Percentiles rank a stretch among this genome's conserved stretches.
These are phyloP conservation scores for Pleurotus tuoliensis DNA, from an alignment of 768 basidiomycete genomes.

Conservation along the genomic window DNA sequence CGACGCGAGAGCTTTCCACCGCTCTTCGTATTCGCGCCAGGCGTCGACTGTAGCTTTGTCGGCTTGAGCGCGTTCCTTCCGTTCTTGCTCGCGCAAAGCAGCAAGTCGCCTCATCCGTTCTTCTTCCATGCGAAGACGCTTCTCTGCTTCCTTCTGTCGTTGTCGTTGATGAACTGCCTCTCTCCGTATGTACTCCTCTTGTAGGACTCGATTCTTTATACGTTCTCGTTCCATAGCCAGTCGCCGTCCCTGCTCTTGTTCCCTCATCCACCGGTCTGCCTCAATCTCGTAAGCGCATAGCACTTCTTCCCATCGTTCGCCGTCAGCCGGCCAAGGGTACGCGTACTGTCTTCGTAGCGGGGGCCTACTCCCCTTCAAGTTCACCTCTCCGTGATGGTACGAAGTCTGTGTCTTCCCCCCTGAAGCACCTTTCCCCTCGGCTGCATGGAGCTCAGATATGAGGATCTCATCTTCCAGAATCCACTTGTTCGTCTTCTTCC, in stretches of 20 bases:
- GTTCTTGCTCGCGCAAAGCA: conserved; percentile 39
- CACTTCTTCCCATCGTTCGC: conserved; percentile 48
- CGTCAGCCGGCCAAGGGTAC: conserved; percentile 24
- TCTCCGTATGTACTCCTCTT: conserved; percentile 53
- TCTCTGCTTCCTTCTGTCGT: conserved; percentile 44
- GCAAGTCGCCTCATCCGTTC: conserved; percentile 36
- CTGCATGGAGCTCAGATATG: conserved; percentile 21
- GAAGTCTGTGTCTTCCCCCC: conserved; percentile 9
- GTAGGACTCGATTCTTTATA: conserved; percentile 40
- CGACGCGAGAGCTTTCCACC: conserved; percentile 51
- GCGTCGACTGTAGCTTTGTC: conserved; percentile 48
- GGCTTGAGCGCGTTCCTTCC: conserved; percentile 31
- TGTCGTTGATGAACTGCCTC: conserved; percentile 44
- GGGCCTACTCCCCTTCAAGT: conserved; percentile 13
- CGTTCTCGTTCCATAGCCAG: conserved; percentile 42
- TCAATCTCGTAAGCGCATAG: conserved; percentile 49
- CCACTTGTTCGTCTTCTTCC: conserved; percentile 59
- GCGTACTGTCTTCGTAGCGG: conserved; percentile 7
- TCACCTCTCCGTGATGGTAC: not conserved
- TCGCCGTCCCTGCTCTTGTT: conserved; percentile 42
- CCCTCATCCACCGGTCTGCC: conserved; percentile 49
- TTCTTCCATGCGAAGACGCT: conserved; percentile 37
- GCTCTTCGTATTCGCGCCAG: conserved; percentile 62
- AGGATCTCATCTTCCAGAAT: conserved; percentile 55
- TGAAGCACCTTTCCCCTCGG: conserved; percentile 14